These are phyloP conservation scores for Meyerozyma guilliermondii DNA, from an alignment of 1,139 yeast genomes.

Conservation along the genomic window DNA sequence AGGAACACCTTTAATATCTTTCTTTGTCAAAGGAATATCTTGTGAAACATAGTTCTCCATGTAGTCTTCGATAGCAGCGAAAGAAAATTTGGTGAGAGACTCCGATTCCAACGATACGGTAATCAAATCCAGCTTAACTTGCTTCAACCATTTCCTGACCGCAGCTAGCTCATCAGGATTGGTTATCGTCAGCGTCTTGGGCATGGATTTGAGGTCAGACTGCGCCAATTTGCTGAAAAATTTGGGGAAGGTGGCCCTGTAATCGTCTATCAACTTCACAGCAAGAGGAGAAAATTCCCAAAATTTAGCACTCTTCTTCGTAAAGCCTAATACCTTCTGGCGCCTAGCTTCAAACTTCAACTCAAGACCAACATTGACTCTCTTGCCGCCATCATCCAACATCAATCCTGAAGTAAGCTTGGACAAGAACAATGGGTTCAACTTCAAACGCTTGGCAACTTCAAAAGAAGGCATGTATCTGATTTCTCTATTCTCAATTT, in stretches of 20 bases:
- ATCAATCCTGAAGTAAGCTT: conserved; percentile 71
- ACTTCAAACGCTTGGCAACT: conserved; percentile 52
- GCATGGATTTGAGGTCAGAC: conserved; percentile 21
- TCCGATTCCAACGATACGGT: conserved; percentile 77
- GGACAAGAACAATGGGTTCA: conserved; percentile 66
- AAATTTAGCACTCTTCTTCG: conserved; percentile 51
- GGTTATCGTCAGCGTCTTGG: conserved; percentile 20
- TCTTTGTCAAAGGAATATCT: conserved; percentile 39
- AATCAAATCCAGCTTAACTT: conserved; percentile 49
- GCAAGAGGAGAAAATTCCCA: conserved; percentile 90
- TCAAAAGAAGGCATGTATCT: conserved; percentile 65
- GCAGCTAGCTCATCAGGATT: conserved; percentile 32
- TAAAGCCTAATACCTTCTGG: conserved; percentile 83
- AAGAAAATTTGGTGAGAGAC: conserved; percentile 63
- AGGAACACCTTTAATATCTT: conserved; percentile 78
- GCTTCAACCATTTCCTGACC: conserved; percentile 55
- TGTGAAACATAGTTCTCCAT: conserved; percentile 45
- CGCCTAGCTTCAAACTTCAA: conserved; percentile 77
- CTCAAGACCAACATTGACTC: conserved; percentile 76
- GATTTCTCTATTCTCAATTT: conserved; percentile 49
- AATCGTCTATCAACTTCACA: conserved; percentile 57
- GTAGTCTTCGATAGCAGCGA: conserved; percentile 62
- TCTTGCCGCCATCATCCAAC: conserved; percentile 47
- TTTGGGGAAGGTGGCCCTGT: conserved; percentile 55
- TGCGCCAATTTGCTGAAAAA: conserved; percentile 44